Conservation (phyloP, 225 moss, liverwort and hornwort species). For the Bryum argenteum region DNA sequence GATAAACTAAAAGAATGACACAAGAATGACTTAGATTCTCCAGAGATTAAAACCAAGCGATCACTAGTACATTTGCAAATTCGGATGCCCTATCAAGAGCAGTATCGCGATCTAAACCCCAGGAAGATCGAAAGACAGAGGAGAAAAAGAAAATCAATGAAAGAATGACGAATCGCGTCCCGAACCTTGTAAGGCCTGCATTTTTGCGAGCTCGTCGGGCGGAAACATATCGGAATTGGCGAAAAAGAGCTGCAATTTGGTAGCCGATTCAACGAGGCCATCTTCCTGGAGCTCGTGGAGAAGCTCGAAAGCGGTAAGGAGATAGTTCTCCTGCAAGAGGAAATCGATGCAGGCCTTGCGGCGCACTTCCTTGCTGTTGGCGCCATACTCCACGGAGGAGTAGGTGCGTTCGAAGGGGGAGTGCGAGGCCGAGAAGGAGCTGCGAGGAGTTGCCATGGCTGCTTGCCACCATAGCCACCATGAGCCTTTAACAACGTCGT, state of each 20-base stretch:
- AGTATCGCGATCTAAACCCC: slow-evolving; percentile 22
- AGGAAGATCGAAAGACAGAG: slow-evolving; percentile 21
- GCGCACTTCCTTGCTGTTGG: slow-evolving; percentile 35
- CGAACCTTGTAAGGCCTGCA: slow-evolving; percentile 80
- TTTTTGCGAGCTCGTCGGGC: slow-evolving; percentile 71
- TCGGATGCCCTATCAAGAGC: slow-evolving; percentile 52
- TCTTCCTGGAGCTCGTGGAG: slow-evolving; percentile 97
- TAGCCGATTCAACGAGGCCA: slow-evolving; percentile 81
- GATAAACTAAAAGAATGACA: neutral
- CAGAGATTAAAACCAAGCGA: slow-evolving; percentile 12
- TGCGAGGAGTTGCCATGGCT: slow-evolving; percentile 43
- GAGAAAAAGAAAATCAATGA: too few species aligned
- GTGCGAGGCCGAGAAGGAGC: slow-evolving; percentile 28
- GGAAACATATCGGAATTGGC: slow-evolving; percentile 86
- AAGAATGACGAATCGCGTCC: slow-evolving; percentile 6
- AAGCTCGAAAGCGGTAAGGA: slow-evolving; percentile 90
- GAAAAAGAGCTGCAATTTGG: slow-evolving; percentile 91
- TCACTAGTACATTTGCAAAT: slow-evolving; percentile 49
- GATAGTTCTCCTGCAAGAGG: slow-evolving; percentile 77
- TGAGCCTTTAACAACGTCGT: slow-evolving; percentile 4
- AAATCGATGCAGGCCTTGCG: slow-evolving; percentile 88
- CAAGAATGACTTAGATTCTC: slow-evolving; percentile 19
- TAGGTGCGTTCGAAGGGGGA: neutral
- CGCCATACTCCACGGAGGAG: slow-evolving; percentile 34
- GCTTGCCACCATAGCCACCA: slow-evolving; percentile 46